Percentiles rank a stretch among this genome's conserved stretches.
phyloP scores from a whole-genome alignment of 805 yeast genomes.

The Candida dajiaensis region DNA sequence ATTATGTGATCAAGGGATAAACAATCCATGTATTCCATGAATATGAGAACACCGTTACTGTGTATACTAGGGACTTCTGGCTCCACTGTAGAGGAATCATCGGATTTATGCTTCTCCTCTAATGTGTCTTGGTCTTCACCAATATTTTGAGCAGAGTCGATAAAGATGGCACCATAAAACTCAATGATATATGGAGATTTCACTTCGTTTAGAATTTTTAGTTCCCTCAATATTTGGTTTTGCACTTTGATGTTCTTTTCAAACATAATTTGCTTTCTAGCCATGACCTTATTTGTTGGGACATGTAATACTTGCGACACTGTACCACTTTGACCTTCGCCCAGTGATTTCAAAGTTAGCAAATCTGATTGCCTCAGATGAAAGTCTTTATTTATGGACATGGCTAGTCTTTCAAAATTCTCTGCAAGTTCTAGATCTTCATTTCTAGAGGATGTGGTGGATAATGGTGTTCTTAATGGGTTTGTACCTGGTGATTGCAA shows the following conservation, averaged over 20 bases:
- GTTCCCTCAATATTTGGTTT: slow-evolving; percentile 81
- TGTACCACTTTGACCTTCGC: slow-evolving; percentile 92
- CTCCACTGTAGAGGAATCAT: neutral
- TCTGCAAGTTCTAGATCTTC: slow-evolving; percentile 31
- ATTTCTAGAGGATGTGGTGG: slow-evolving; percentile 29
- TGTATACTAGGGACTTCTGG: slow-evolving; percentile 20
- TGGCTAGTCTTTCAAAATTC: slow-evolving; percentile 41
- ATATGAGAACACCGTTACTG: slow-evolving; percentile 69
- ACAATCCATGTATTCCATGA: slow-evolving; percentile 96
- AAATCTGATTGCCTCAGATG: slow-evolving; percentile 60
- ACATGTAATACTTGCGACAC: slow-evolving; percentile 85
- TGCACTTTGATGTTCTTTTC: slow-evolving; percentile 76
- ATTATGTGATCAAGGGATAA: slow-evolving; percentile 83
- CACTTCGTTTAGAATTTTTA: slow-evolving; percentile 88
- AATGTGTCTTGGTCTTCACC: slow-evolving; percentile 3
- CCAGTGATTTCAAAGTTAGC: slow-evolving; percentile 69
- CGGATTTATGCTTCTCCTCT: neutral
- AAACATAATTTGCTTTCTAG: slow-evolving; percentile 80
- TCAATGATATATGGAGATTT: slow-evolving; percentile 77
- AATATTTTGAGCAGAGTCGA: slow-evolving; percentile 28
- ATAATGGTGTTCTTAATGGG: slow-evolving; percentile 14
- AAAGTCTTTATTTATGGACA: slow-evolving; percentile 49
- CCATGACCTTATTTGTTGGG: slow-evolving; percentile 85
- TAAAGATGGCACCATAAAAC: slow-evolving; percentile 85
- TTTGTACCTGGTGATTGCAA: slow-evolving; percentile 6